Base-by-base conservation (phyloP, 2,329 filamentous ascomycete species). In the Botryotinia calthae region DNA sequence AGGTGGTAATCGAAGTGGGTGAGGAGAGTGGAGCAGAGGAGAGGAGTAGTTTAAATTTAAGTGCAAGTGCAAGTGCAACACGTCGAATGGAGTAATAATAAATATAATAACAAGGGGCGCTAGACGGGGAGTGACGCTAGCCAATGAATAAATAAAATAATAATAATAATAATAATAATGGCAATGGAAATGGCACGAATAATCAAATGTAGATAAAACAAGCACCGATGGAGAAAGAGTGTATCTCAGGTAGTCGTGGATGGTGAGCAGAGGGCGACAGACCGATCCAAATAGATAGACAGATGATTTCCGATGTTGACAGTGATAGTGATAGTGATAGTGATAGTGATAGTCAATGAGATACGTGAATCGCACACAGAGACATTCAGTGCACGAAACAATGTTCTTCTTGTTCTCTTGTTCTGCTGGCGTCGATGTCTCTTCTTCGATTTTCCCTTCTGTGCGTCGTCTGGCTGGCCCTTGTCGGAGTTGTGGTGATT, bases 1-100 rank as follows among this genome's bases (percentile, higher is more conserved):
- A 70, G 66, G 66, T 69, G 37, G 67, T 70, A 70, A 70, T 70
- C 16, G 51, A 70, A 70, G 67, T 70, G 67, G 67, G 67, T 70
- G 67, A 34, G 68, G 25, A 14, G 68, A 70, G 68, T 62, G 22
- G 51, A 69, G 48, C 0, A n/a, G 48, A 54, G 48, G 48, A 54
- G 67, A 34, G 68, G 28, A 70, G 68, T 62, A 25, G 51, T 31
- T 56, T 56, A 56, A 56, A 56, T 56, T 42, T 59, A 61, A 42
- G 54, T 56, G 22, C n/a, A n/a, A n/a, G n/a, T n/a, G n/a, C n/a
- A n/a, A n/a, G 37, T 42, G 58, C n/a, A 28, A 28, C 25, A 20
- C 20, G 59, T 42, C 20, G 37, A 63, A 42, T 63, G 37, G 44
- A n/a, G n/a, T 25, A n/a, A 54, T 25, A 37, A 37, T 37, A 37